These are phyloP conservation scores for Plasmodium knowlesi DNA, from an alignment of 169 alveolate genomes.

Conservation along the genomic window DNA sequence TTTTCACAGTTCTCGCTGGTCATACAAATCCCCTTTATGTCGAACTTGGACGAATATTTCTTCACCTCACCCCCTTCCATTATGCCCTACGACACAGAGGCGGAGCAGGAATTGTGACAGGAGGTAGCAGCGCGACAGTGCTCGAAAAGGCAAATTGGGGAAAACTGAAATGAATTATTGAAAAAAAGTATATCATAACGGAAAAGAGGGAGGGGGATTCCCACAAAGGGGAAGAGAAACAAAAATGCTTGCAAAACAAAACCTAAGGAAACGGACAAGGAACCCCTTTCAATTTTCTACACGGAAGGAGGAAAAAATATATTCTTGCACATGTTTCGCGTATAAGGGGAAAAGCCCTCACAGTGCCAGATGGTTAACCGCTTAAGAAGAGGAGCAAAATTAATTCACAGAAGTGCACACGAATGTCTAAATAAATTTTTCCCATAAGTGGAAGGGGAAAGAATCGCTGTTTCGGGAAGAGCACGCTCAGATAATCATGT, in stretches of 20 bases:
- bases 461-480: background rate
- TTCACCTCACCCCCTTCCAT: conserved; percentile 37
- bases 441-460: background rate
- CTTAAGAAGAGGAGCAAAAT: background rate
- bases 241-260: background rate
- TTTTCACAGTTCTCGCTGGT: conserved; percentile 65
- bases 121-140: background rate
- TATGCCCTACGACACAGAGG: background rate
- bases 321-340: background rate
- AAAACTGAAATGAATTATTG: no score
- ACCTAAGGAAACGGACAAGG: background rate
- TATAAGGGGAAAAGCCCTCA: background rate
- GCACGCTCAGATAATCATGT: background rate
- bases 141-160: background rate
- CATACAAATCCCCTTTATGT: conserved; percentile 73
- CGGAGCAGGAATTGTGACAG: background rate
- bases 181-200: background rate
- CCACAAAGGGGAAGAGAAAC: background rate
- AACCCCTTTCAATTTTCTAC: background rate
- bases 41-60: conserved; percentile 59
- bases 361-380: background rate
- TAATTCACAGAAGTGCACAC: background rate
- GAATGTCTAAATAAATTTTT: background rate
- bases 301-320: background rate
- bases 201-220: background rate